These are phyloP conservation scores for Tagetes patula DNA, from an alignment of 129 eudicot genomes.

Conservation along the genomic window DNA sequence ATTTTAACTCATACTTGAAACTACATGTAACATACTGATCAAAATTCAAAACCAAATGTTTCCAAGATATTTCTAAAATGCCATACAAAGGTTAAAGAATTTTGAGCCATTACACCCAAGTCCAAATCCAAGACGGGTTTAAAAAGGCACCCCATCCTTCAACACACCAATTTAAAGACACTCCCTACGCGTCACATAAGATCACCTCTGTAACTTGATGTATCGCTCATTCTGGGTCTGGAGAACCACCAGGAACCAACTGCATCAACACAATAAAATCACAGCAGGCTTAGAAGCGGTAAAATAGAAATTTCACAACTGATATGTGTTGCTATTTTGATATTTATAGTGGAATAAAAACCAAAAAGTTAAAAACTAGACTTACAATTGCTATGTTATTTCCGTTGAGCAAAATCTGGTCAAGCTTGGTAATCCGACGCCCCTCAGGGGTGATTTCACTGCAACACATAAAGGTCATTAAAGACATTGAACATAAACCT, in stretches of 20 bases:
- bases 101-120: constrained; percentile 16
- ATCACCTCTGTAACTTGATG: constrained; percentile 2
- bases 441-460: constrained; percentile 94
- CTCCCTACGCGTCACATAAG: neutral
- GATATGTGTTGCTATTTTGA: neutral
- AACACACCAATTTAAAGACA: constrained; percentile 11
- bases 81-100: constrained; percentile 9
- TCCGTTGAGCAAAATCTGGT: constrained; percentile 85
- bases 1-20: no score
- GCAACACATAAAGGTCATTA: constrained; percentile 14
- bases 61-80: constrained; percentile 8
- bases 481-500: neutral
- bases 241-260: constrained; percentile 73
- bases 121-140: constrained; percentile 36
- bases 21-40: neutral
- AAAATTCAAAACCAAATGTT: constrained; percentile 22
- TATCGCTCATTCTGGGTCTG: constrained; percentile 57
- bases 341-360: neutral
- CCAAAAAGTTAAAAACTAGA: neutral
- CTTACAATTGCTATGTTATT: constrained; percentile 93
- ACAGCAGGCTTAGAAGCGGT: neutral
- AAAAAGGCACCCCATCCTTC: constrained; percentile 31
- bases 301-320: neutral
- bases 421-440: constrained; percentile 78
- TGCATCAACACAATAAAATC: constrained; percentile 33